Conservation (phyloP, 495 filamentous ascomycete species). For the Neurospora sp. region DNA sequence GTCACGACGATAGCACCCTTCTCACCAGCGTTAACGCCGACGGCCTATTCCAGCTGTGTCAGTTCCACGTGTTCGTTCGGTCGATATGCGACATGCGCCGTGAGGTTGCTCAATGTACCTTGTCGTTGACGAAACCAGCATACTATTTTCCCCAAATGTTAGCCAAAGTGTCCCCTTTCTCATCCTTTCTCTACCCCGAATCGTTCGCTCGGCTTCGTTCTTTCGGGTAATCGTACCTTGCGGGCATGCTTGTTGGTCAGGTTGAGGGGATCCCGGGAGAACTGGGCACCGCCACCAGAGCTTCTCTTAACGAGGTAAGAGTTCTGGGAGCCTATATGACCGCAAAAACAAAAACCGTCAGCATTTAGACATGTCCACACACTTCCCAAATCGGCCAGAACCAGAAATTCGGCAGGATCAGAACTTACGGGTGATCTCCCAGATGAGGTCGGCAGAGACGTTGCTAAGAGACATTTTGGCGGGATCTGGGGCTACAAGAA, state of each 20-base stretch:
- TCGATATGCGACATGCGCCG: constrained; percentile 4
- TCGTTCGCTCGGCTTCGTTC: neutral
- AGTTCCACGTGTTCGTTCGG: constrained; percentile 11
- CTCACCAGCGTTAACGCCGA: constrained; percentile 59
- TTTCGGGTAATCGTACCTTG: constrained; percentile 53
- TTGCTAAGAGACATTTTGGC: constrained; percentile 41
- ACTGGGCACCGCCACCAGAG: constrained; percentile 61
- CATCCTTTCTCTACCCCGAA: neutral
- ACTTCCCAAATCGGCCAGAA: neutral
- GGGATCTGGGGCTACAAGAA: constrained; percentile 22
- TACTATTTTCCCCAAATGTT: constrained; percentile 44
- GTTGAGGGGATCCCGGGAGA: constrained; percentile 92
- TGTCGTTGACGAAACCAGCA: constrained; percentile 82
- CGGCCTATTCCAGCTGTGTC: constrained; percentile 45
- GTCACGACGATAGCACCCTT: constrained; percentile 64
- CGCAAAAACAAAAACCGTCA: constrained; percentile 5
- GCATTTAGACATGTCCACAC: neutral
- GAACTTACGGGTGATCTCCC: constrained; percentile 78
- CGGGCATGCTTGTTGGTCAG: constrained; percentile 78
- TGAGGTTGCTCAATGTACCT: constrained; percentile 49
- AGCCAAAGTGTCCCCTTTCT: constrained; percentile 12
- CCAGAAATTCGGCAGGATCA: neutral
- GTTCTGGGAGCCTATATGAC: constrained; percentile 58
- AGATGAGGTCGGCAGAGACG: constrained; percentile 81
- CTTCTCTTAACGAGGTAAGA: constrained; percentile 85